Evolutionary conservation across 1,284 basidiomycete genomes (phyloP), one percentile per base, ranked within the genome.

Genomic region (Farysia itapuensis): DNA sequence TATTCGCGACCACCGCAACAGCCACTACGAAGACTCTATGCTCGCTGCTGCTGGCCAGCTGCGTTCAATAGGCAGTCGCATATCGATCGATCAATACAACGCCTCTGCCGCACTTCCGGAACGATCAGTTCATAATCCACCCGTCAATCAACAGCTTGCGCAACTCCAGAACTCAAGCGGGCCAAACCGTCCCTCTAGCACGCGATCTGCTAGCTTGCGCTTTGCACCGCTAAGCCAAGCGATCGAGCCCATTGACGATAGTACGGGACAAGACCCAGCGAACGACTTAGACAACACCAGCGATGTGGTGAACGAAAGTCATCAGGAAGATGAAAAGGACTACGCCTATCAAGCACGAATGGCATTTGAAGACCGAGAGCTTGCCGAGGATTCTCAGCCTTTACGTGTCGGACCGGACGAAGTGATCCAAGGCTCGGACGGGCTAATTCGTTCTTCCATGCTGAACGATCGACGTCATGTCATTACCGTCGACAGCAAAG

Each of bases 381-480:
- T 91, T 5, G 87, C 87, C 0, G 82, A 82, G 1, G 89, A 92
- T 44, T 91, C 91, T 0, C 79, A 81, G 0, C 90, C 92, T 3
- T 60, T 84, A 2, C 81, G 82, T 4, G 48, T 72, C 1, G 69
- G 74, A 7, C 87, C 93, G 0, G 87, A 89, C 64, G 82, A 84
- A 37, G 78, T 88, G 9, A 87, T 96, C 35, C 67, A 78, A 3
- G 94, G 94, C 5, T 84, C 86, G 34, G 82, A 85, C 45, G 94
- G 95, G 4, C 82, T 97, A 11, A 86, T 95, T 37, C 83, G 93
- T 18, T 87, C 85, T 5, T 79, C 87, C 19, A 81, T 92, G 50
- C 80, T 98, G 35, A 97, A 93, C 77, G 91, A 97, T 73, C 83
- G 92, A 28, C 82, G 93, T 49, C 93, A 97, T 74, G 91, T 87